Evolutionary conservation across 2,329 filamentous ascomycete species (phyloP), one percentile per base, ranked within the genome.

Genomic region (Akanthomyces lecanii): DNA sequence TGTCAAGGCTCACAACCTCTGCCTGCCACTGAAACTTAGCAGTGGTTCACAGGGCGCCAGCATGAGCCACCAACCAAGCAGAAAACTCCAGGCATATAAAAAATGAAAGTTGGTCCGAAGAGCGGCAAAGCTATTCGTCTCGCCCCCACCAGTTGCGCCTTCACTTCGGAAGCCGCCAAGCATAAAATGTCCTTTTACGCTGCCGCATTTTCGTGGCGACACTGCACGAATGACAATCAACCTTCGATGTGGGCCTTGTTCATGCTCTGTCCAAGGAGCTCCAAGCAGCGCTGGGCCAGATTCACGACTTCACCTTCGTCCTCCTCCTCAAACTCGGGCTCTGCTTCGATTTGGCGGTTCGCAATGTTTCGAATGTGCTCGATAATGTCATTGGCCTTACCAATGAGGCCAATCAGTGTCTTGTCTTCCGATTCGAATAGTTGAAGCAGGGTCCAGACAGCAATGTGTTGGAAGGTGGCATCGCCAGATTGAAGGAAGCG

Each of bases 391-490:
- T 94, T 90, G 1, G 92, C 93, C 72, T 94, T 90, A 69, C 91
- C 88, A 69, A 99, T 97, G 55, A 92, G 86, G 56, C 88, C 88
- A 66, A 97, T 89, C n/a, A 99, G 82, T 62, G 87, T 89, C 77
- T 90, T 88, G 73, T 99, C 94, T 74, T 96, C 93, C 0, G 94
- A 97, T 77, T 99, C 95, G 57, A 99, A 88, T 3, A 99, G 84
- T 73, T 99, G 95, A 4, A 99, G 84, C 54, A 99, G 79, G 1
- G 95, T 99, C 95, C 95, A 99, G 66, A 98, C 97, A 57, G 95
- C 95, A 72, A 99, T 99, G 74, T 99, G 95, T 77, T 99, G 95
- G 82, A 99, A 99, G 0, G 95, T 99, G 0, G 95, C 88, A 73
- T 99, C 95, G 47, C 93, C 94, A 67, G 92, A 97, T 51, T 90